Evolutionary conservation across 1,284 basidiomycete genomes (phyloP).

Genomic region (Neotropicomus parvogracilis): DNA sequence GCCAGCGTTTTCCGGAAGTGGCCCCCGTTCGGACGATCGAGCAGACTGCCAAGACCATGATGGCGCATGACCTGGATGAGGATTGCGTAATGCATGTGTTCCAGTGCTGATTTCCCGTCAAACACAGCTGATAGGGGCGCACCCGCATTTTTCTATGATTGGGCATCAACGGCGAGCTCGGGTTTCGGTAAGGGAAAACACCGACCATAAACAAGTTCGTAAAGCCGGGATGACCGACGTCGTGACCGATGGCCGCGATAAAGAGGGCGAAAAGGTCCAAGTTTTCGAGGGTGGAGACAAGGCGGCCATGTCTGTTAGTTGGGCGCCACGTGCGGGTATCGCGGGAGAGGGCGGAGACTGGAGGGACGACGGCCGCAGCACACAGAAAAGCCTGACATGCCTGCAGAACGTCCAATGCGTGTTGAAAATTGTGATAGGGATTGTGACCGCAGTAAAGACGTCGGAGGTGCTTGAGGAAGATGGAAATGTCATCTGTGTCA

Average conservation of each 20-base stretch:
- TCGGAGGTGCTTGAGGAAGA: slow-evolving; percentile 77
- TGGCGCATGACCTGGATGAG: slow-evolving; percentile 79
- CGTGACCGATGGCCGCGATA: slow-evolving; percentile 90
- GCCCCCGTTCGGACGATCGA: slow-evolving; percentile 51
- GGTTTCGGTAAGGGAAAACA: slow-evolving; percentile 11
- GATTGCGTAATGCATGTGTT: slow-evolving; percentile 89
- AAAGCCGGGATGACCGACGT: slow-evolving; percentile 92
- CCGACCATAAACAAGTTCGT: slow-evolving; percentile 89
- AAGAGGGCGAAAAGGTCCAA: slow-evolving; percentile 81
- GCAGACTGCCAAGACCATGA: slow-evolving; percentile 68
- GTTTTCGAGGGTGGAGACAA: slow-evolving; percentile 53
- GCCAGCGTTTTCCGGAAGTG: slow-evolving; percentile 71
- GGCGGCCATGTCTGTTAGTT: slow-evolving; percentile 39
- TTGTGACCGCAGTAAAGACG: slow-evolving; percentile 86
- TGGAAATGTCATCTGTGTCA: slow-evolving; percentile 60
- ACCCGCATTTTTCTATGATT: slow-evolving; percentile 80
- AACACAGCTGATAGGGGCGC: slow-evolving; percentile 85
- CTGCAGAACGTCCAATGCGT: slow-evolving; percentile 92
- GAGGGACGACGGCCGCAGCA: slow-evolving; percentile 75
- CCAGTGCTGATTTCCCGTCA: slow-evolving; percentile 84
- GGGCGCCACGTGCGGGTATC: slow-evolving; percentile 48
- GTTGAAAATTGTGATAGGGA: slow-evolving; percentile 94
- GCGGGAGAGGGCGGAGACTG: slow-evolving; percentile 51
- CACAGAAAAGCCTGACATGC: slow-evolving; percentile 84
- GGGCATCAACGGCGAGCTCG: slow-evolving; percentile 9